These are phyloP conservation scores for Dalbergia cultrata DNA, from an alignment of 306 rosid species.

Conservation along the genomic window DNA sequence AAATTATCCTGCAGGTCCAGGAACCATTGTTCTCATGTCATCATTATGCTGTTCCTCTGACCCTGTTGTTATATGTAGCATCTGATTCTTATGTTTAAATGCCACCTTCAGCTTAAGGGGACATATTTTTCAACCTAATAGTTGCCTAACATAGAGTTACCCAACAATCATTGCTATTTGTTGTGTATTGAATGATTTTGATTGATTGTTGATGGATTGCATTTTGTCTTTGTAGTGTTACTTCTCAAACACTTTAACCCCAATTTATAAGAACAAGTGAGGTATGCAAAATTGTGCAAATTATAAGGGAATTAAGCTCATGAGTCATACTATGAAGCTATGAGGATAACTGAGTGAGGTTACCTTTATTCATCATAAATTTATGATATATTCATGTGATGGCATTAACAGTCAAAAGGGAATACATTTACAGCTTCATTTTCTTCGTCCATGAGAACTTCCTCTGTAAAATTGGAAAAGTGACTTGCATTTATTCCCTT, in stretches of 20 bases:
- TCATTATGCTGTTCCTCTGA: slow-evolving; percentile 5
- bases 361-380: slow-evolving; percentile 28
- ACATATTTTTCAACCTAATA: slow-evolving; percentile 26
- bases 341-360: neutral
- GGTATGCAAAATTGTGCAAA: too few relatives aligned
- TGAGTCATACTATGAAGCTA: neutral
- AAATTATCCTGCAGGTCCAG: slow-evolving; percentile 23
- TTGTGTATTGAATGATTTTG: slow-evolving; percentile 26
- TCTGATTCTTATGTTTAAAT: slow-evolving; percentile 17
- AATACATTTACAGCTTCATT: slow-evolving; percentile 26
- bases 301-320: neutral
- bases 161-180: neutral
- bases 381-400: neutral
- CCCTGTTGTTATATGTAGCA: slow-evolving; percentile 11
- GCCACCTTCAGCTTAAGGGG: neutral
- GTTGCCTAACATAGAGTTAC: slow-evolving; percentile 12
- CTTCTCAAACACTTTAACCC: neutral
- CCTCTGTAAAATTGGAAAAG: slow-evolving; percentile 8
- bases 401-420: slow-evolving; percentile 19
- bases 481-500: neutral
- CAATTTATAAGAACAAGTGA: neutral
- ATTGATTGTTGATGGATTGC: slow-evolving; percentile 16
- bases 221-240: slow-evolving; percentile 17
- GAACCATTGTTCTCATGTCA: slow-evolving; percentile 12
- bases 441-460: slow-evolving; percentile 4